Base-by-base conservation (phyloP, 108 stramenopile genomes). In the Discostella stelligeroides region DNA sequence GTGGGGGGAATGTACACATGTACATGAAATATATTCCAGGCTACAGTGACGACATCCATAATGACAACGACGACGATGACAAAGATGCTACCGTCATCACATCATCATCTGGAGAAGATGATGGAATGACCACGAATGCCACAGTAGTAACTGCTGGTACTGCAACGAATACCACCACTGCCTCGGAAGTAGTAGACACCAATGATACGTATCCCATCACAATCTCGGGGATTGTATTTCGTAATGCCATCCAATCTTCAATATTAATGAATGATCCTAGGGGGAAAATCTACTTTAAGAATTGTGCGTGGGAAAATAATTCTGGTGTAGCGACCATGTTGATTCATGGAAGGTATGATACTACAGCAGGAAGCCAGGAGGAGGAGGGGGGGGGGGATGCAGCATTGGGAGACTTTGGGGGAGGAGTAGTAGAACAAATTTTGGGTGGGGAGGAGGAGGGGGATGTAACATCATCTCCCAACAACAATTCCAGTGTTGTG, bases 241-340 rank as follows among this genome's bases (percentile, higher is more conserved):
- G 58, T 17, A 18, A 47, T 9, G 70, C 78, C 15, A 30, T 41
- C 3, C 28, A 65, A 30, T 29, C 78, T 11, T 68, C 66, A 14
- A 51, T 79, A 20, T 23, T 70, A 4, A 71, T 79, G 78, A 51
- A 79, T 48, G 78, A 79, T 71, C 78, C 78, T 15, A 57, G 70
- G 1, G 78, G 78, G 24, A 65, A 55, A 14, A 61, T 72, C 23
- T n/a, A 29, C 10, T 72, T 79, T 59, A 64, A 72, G 10, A 50
- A 54, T 17, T 72, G 78, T 39, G 25, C 30, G 14, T 79, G 63
- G 56, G 27, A 62, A n/a, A 27, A 54, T 20, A 79, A 72, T 28
- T 17, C 21, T 20, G 78, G 78, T 6, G 60, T 29, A 41, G 64
- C 78, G 18, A 39, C 63, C 17, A 48, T 67, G 14, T 7, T 24